Base-by-base conservation (phyloP, 1,284 basidiomycete genomes). In the Cystobasidium sp. region DNA sequence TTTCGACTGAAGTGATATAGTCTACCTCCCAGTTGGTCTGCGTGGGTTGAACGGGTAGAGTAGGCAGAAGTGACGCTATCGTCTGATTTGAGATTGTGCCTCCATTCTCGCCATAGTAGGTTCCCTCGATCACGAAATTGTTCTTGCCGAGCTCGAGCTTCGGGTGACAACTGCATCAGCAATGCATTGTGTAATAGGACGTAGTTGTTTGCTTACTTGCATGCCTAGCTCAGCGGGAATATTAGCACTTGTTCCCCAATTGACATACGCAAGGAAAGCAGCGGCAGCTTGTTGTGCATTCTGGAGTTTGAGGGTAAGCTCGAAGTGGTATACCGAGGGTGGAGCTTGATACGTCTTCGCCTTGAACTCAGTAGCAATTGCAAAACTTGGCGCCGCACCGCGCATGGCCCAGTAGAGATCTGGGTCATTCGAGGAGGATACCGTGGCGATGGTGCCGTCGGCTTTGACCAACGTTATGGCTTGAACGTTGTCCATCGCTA, bases 341-440 rank as follows among this genome's bases (percentile, higher is more conserved):
- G 70, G 70, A 2, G 63, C 63, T 39, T 37, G 51, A 20, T 55
- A 55, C 3, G 70, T 73, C 22, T 73, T 58, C 20, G 62, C 56
- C 10, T 41, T 59, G 46, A 55, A 73, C 12, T 66, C 62, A 22
- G 58, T 61, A 6, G 62, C 58, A 24, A 73, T 73, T 20, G 59
- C 62, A 37, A 64, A 73, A 12, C 62, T 66, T 1, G 52, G 44
- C 43, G n/a, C 70, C 3, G 70, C 70, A 43, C 70, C 70, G 44
- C 70, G 22, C 62, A 73, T 66, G 9, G 70, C 70, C 70, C 70
- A 73, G 53, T 41, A 73, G 18, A 73, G 70, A 39, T 73, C 63
- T 12, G 55, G 44, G 1, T 66, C 51, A 47, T 61, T 64, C 9
- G 44, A 62, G n/a, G 59, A 51, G 14, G 58, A 46, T 20, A 71